phyloP scores from a whole-genome alignment of 768 basidiomycete genomes.

The Macrolepiota albuminosa region DNA sequence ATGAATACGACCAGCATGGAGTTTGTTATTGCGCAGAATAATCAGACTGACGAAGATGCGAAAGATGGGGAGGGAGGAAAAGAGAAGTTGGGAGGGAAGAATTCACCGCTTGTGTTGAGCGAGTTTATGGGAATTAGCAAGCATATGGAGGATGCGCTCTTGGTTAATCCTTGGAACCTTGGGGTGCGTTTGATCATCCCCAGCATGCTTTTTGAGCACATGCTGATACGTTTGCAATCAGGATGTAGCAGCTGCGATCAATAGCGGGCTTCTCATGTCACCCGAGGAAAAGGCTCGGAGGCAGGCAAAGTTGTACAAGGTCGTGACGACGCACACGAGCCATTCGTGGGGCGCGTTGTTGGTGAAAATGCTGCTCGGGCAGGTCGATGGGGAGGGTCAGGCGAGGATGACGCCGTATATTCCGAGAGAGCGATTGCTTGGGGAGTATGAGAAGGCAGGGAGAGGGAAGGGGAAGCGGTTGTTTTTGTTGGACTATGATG shows the following conservation, averaged over 20 bases:
- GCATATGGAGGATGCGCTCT: conserved; percentile 83
- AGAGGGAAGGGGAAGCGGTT: conserved; percentile 84
- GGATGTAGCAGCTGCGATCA: conserved; percentile 88
- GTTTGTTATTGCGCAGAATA: conserved; percentile 91
- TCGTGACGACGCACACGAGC: conserved; percentile 88
- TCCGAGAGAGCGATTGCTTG: conserved; percentile 53
- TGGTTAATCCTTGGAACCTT: conserved; percentile 96
- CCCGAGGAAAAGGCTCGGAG: conserved; percentile 66
- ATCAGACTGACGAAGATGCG: conserved; percentile 40
- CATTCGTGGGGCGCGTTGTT: conserved; percentile 92
- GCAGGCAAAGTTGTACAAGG: conserved; percentile 73
- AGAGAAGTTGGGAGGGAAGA: conserved; percentile 30
- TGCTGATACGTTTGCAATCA: conserved; percentile 19
- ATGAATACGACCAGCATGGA: conserved; percentile 99
- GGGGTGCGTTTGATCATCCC: conserved; percentile 46
- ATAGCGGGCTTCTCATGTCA: conserved; percentile 82
- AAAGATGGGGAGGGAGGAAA: neutral
- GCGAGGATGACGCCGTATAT: conserved; percentile 85
- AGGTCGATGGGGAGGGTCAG: conserved; percentile 72
- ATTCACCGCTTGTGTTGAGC: conserved; percentile 83
- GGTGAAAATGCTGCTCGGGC: conserved; percentile 81
- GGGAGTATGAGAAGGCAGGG: conserved; percentile 60
- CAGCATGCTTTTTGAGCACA: neutral
- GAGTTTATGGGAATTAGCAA: conserved; percentile 98
- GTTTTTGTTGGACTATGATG: conserved; percentile 95